Base-by-base conservation (phyloP, 352 stramenopile species). In the Globisporangium carolinianum region DNA sequence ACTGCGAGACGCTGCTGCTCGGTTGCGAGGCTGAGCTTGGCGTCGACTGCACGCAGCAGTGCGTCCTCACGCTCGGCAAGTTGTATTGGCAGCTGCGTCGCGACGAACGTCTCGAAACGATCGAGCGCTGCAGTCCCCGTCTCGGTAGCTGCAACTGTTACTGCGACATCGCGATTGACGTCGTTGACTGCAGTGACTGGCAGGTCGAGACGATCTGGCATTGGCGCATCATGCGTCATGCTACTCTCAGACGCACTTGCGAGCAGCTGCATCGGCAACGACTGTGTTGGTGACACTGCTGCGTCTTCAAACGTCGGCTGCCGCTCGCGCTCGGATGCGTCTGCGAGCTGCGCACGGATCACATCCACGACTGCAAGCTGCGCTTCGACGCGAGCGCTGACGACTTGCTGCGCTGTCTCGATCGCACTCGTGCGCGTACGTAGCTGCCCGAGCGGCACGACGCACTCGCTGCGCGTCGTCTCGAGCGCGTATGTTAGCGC, bases 401-500 rank as follows among this genome's bases (percentile, higher is more conserved):
- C 42, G n/a, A 36, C 42, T 5, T 39, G 60, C 37, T 75, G 64
- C 2, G 49, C 57, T 7, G 64, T 49, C 41, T 78, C 70, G 12
- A 83, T 39, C 36, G 72, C 53, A n/a, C 63, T 45, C 51, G 82
- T 42, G 42, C 70, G 69, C 11, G 68, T 49, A n/a, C 24, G 35
- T 47, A 75, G 47, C 11, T 56, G 51, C 8, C 53, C 61, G 3
- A 68, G 58, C 9, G 68, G 57, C 0, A 51, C 52, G 11, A 71
- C 53, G 15, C 70, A 58, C 36, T 84, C 72, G 2, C 55, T 58
- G 15, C 68, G 55, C 6, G 65, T 66, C 0, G 53, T 50, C 43
- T 79, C 72, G 5, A 87, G 66, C 3, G 64, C 63, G 18, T 66
- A 57, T 1, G 58, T 57, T 18, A 83, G 32, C 2, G 65, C 51